Evolutionary conservation across 73 alveolate genomes (phyloP).

Genomic region (Blepharisma japonicum): DNA sequence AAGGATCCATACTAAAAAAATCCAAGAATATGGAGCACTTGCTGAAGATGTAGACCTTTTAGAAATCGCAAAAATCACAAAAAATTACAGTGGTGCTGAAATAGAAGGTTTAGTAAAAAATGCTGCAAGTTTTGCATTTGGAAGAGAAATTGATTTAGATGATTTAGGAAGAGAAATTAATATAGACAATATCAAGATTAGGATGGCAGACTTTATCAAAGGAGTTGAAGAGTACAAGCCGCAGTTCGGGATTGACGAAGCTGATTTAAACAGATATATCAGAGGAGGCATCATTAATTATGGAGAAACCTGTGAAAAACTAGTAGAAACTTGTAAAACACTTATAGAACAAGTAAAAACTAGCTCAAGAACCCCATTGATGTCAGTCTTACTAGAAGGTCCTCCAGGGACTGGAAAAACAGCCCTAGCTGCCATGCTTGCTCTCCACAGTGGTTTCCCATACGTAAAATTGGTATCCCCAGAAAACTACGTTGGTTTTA

Average conservation of each 20-base stretch:
- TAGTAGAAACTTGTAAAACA: conserved; percentile 50
- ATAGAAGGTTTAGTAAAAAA: conserved; percentile 91
- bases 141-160: conserved; percentile 53
- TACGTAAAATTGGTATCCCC: conserved; percentile 96
- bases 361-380: conserved; percentile 76
- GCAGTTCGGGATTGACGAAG: conserved; percentile 92
- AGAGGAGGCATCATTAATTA: conserved; percentile 82
- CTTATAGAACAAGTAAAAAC: conserved; percentile 51
- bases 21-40: conserved; percentile 86
- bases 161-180: conserved; percentile 43
- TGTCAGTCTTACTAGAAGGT: conserved; percentile 93
- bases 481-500: conserved; percentile 92
- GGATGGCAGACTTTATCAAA: conserved; percentile 81
- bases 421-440: conserved; percentile 96
- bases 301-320: conserved; percentile 56
- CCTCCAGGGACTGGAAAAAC: conserved; percentile 95
- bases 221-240: conserved; percentile 97
- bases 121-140: conserved; percentile 86
- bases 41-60: conserved; percentile 83
- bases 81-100: conserved; percentile 98
- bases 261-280: conserved; percentile 76
- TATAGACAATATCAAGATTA: conserved; percentile 57
- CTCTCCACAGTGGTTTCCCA: conserved; percentile 91
- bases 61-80: conserved; percentile 75
- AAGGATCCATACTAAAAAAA: conserved; percentile 96